These are phyloP conservation scores for Epichloe elymi DNA, from an alignment of 2,329 filamentous ascomycete genomes.

Conservation along the genomic window DNA sequence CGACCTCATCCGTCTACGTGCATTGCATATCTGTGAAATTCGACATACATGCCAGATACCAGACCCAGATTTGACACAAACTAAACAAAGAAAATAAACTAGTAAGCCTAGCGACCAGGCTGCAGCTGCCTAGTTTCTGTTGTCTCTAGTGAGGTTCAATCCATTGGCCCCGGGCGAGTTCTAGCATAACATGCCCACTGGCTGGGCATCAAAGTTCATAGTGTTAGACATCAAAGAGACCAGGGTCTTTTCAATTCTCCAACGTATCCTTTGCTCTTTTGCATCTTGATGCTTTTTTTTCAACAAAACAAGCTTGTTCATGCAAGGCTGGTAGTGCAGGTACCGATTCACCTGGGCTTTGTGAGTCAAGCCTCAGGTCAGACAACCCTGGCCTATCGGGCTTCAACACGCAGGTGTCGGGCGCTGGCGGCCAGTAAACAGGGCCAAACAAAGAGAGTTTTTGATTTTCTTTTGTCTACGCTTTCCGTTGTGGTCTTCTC, in stretches of 20 bases:
- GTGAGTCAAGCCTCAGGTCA: neutral
- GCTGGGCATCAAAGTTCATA: constrained; percentile 1
- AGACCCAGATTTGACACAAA: neutral
- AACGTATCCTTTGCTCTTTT: neutral
- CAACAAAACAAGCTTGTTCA: neutral
- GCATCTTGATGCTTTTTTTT: neutral
- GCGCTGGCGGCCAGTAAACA: constrained; percentile 1
- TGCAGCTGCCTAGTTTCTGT: too few relatives aligned
- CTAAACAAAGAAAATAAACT: neutral
- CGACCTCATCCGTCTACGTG: neutral
- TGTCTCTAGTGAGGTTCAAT: too few relatives aligned
- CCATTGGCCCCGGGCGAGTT: neutral
- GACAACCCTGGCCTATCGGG: constrained; percentile 2
- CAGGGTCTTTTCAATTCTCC: neutral
- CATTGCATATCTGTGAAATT: constrained; percentile 1
- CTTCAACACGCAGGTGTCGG: constrained; percentile 3
- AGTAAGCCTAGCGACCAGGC: neutral
- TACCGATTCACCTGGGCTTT: constrained; percentile 2
- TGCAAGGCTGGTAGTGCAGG: constrained; percentile 4
- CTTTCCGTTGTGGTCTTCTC: neutral
- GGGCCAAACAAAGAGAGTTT: neutral
- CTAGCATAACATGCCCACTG: neutral
- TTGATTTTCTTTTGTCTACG: neutral
- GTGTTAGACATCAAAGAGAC: neutral
- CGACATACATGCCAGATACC: neutral